Conservation (phyloP, 2,329 filamentous ascomycete species). For the Parafenestella ontariensis region DNA sequence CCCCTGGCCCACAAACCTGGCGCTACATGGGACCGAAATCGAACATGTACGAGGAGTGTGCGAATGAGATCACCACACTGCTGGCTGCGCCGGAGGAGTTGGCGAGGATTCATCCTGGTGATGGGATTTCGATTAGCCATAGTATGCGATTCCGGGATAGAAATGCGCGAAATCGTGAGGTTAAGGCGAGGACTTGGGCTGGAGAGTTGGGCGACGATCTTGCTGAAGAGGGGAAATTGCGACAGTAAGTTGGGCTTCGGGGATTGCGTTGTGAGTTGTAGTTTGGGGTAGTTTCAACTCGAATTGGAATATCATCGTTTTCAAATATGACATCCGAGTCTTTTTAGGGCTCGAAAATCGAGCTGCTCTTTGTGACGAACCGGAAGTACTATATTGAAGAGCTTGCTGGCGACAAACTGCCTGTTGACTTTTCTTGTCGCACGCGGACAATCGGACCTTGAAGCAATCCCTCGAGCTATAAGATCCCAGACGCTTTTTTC, state of each 20-base stretch:
- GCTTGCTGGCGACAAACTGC: no score
- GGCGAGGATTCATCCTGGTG: constrained; percentile 18
- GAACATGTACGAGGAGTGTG: constrained; percentile 4
- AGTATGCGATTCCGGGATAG: neutral
- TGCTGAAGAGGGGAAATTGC: neutral
- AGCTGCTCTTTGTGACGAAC: no score
- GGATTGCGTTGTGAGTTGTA: no score
- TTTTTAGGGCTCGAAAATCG: no score
- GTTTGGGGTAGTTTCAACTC: no score
- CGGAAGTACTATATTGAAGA: no score
- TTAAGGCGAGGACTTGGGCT: neutral
- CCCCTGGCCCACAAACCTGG: constrained; percentile 24
- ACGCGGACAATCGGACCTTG: no score
- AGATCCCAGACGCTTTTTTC: no score
- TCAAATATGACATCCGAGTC: no score
- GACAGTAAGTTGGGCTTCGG: no score
- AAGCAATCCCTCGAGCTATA: neutral
- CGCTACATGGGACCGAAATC: constrained; percentile 8
- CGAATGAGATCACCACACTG: constrained; percentile 15
- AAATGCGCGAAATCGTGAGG: neutral
- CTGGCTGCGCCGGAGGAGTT: constrained; percentile 5
- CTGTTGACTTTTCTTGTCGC: no score
- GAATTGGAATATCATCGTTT: neutral
- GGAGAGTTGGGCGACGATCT: constrained; percentile 5
- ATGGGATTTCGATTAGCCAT: constrained; percentile 10